Percentiles rank a stretch among this genome's conserved stretches.
phyloP scores from a whole-genome alignment of 2,329 filamentous ascomycete species.

The Blastomyces percursus region DNA sequence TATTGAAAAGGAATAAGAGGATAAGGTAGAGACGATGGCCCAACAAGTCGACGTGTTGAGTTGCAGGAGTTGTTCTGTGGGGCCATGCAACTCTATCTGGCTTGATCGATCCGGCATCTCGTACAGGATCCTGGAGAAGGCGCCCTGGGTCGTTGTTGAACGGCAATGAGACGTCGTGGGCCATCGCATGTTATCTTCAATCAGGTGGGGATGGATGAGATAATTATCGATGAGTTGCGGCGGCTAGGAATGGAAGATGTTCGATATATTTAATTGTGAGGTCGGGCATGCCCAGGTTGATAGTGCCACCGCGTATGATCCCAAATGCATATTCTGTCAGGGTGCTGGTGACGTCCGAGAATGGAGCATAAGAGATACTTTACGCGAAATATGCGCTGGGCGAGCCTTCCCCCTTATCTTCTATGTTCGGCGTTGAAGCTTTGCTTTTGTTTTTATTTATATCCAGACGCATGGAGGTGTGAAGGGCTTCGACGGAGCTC shows the following conservation, averaged over 20 bases:
- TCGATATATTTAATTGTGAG: slow-evolving; percentile 45
- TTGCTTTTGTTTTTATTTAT: neutral
- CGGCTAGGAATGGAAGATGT: slow-evolving; percentile 36
- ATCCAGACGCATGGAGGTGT: neutral
- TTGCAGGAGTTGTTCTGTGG: slow-evolving; percentile 51
- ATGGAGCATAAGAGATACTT: slow-evolving; percentile 33
- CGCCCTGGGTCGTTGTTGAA: slow-evolving; percentile 43
- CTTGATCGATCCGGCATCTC: slow-evolving; percentile 46
- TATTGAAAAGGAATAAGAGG: neutral
- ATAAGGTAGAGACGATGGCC: neutral
- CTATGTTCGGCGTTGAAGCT: neutral
- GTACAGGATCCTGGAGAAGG: slow-evolving; percentile 48
- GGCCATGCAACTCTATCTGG: slow-evolving; percentile 51
- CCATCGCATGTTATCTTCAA: slow-evolving; percentile 48
- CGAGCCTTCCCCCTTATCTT: slow-evolving; percentile 21
- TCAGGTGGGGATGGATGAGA: slow-evolving; percentile 44
- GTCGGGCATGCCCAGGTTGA: slow-evolving; percentile 45
- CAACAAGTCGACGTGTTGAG: slow-evolving; percentile 45
- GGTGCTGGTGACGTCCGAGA: slow-evolving; percentile 32
- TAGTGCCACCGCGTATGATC: slow-evolving; percentile 26
- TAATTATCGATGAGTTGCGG: slow-evolving; percentile 44
- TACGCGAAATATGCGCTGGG: slow-evolving; percentile 43
- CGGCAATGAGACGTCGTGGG: slow-evolving; percentile 44
- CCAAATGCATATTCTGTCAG: slow-evolving; percentile 35
- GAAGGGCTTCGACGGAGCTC: slow-evolving; percentile 46